phyloP scores from a whole-genome alignment of 306 rosid species.

The Trifolium repens region DNA sequence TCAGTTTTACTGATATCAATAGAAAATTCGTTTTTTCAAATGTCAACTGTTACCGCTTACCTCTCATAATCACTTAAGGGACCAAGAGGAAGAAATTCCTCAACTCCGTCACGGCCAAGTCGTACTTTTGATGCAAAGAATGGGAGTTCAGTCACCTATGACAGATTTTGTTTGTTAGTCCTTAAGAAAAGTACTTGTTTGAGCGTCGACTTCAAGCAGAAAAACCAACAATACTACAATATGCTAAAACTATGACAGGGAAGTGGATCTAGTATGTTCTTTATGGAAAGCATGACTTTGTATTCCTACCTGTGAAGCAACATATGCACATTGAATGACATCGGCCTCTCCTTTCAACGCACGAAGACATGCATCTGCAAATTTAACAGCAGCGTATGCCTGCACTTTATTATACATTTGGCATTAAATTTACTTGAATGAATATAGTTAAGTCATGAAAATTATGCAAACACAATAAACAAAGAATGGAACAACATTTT shows the following conservation, averaged over 20 bases:
- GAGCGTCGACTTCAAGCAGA: not conserved
- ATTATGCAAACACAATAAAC: constrained; percentile 23
- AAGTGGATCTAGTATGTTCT: constrained; percentile 15
- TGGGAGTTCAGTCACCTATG: constrained; percentile 85
- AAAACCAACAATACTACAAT: constrained; percentile 21
- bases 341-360: constrained; percentile 80
- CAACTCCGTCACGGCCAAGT: constrained; percentile 76
- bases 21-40: not conserved
- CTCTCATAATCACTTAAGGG: constrained; percentile 85
- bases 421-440: constrained; percentile 21
- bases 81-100: constrained; percentile 79
- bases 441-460: constrained; percentile 21
- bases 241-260: not conserved
- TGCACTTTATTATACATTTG: constrained; percentile 48
- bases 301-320: constrained; percentile 77
- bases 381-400: constrained; percentile 93
- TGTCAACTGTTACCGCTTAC: constrained; percentile 42
- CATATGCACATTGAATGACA: constrained; percentile 72
- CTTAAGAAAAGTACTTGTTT: not conserved
- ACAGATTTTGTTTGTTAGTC: constrained; percentile 34
- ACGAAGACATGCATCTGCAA: constrained; percentile 83
- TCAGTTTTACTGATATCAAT: constrained; percentile 20
- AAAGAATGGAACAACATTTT: not conserved
- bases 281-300: not conserved
- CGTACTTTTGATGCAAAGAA: constrained; percentile 87